Percentiles rank a stretch among this genome's conserved stretches.
Evolutionary conservation across 345 rosid species (phyloP).

Genomic region (Aegle marmelos): DNA sequence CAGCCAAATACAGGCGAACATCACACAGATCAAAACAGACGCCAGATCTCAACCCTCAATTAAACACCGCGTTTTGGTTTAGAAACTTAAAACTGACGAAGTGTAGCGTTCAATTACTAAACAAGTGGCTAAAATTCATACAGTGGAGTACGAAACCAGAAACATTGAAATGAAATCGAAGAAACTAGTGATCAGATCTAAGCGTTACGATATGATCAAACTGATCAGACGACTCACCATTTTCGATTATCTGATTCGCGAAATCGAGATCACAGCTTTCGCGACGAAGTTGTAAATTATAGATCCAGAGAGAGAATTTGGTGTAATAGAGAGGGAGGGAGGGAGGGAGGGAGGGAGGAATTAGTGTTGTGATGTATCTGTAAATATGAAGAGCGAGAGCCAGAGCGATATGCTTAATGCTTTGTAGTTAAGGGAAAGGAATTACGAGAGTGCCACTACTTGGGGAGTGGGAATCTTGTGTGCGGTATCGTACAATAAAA

Average conservation of each 20-base stretch:
- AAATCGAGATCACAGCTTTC: neutral
- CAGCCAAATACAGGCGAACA: neutral
- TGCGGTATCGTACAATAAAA: neutral
- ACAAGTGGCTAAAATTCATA: neutral
- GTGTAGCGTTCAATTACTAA: neutral
- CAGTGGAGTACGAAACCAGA: neutral
- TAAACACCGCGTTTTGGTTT: neutral
- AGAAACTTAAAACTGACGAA: neutral
- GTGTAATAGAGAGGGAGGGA: neutral
- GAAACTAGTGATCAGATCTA: conserved; percentile 16
- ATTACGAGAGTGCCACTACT: conserved; percentile 16
- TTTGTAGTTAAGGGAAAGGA: neutral
- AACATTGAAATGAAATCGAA: neutral
- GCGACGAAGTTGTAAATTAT: neutral
- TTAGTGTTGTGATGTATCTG: neutral
- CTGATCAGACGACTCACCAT: conserved; percentile 15
- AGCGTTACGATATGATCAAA: neutral
- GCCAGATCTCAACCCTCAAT: conserved; percentile 17
- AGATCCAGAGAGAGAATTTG: conserved; percentile 4
- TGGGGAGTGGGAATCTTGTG: neutral
- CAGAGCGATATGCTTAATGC: neutral
- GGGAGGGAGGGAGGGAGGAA: neutral
- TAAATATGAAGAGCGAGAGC: neutral
- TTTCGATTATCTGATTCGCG: neutral
- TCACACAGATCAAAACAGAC: conserved; percentile 7